A percentile compares a stretch with the other conserved stretches of the same genome.
Evolutionary conservation across 176 grass and related monocot species (phyloP).

Genomic region (Saccharum spontaneum): DNA sequence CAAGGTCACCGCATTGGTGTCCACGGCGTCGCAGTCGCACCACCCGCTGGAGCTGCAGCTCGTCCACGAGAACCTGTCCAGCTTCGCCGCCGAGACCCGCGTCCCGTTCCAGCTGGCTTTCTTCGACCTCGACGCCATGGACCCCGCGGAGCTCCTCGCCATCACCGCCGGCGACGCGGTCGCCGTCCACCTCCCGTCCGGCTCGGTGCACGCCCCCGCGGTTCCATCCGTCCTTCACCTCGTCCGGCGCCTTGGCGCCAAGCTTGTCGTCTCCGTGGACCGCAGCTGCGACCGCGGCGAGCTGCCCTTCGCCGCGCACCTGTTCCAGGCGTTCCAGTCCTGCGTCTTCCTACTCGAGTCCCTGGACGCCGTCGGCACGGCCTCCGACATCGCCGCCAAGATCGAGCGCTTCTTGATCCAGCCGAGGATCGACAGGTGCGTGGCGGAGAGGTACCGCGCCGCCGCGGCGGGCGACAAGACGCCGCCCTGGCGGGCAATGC

Average conservation of each 20-base stretch:
- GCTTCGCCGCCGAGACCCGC: constrained; percentile 46
- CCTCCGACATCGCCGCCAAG: constrained; percentile 42
- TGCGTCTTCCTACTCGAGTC: constrained; percentile 67
- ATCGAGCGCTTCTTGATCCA: constrained; percentile 72
- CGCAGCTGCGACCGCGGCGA: constrained; percentile 53
- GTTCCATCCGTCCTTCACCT: constrained; percentile 62
- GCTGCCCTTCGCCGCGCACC: constrained; percentile 56
- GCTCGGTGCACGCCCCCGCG: constrained; percentile 32
- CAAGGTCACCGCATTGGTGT: constrained; percentile 64
- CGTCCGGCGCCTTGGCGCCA: constrained; percentile 59
- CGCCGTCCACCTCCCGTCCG: constrained; percentile 68
- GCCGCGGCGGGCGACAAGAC: constrained; percentile 29
- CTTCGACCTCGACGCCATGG: constrained; percentile 51
- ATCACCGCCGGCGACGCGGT: constrained; percentile 48
- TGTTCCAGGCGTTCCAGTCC: constrained; percentile 66
- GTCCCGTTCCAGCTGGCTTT: constrained; percentile 63
- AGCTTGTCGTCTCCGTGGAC: constrained; percentile 68
- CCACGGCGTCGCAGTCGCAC: constrained; percentile 38
- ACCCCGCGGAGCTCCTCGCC: constrained; percentile 45
- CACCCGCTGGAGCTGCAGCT: constrained; percentile 70
- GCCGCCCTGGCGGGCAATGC: constrained; percentile 53
- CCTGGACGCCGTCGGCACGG: constrained; percentile 62
- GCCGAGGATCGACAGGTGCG: constrained; percentile 53
- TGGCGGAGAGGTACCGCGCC: constrained; percentile 47
- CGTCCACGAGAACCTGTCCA: constrained; percentile 59